These are phyloP conservation scores for Saccharomyces hybrid DNA, from an alignment of 1,139 yeast genomes.

Conservation along the genomic window DNA sequence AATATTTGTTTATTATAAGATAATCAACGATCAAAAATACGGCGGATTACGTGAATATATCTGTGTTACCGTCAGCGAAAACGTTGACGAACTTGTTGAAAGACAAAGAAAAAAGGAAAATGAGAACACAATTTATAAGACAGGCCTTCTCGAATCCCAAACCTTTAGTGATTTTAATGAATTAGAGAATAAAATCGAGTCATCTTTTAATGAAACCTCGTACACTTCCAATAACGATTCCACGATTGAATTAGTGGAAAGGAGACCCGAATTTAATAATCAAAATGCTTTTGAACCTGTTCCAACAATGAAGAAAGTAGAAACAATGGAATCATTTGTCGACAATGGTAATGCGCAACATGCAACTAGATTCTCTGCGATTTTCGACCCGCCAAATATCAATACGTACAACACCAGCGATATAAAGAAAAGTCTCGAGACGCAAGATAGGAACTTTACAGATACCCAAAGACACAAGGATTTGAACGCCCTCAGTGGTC, in stretches of 20 bases:
- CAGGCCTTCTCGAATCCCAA: conserved; percentile 1
- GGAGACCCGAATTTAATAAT: background rate
- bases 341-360: background rate
- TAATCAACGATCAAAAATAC: conserved; percentile 25
- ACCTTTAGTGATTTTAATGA: background rate
- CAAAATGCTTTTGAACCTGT: background rate
- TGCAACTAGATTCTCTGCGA: background rate
- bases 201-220: conserved; percentile 1
- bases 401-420: background rate
- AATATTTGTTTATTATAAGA: conserved; percentile 46
- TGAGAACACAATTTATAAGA: background rate
- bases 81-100: conserved; percentile 19
- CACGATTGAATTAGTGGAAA: background rate
- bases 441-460: too few relatives aligned
- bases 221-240: conserved; percentile 1
- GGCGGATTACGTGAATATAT: conserved; percentile 24
- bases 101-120: conserved; percentile 1
- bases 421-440: background rate
- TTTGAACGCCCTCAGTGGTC: too few relatives aligned
- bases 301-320: background rate
- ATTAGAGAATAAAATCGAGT: background rate
- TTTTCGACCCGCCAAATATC: background rate
- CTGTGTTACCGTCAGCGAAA: conserved; percentile 23
- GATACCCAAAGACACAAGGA: too few relatives aligned
- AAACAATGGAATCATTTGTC: background rate